A percentile compares a stretch with the other conserved stretches of the same genome.
These are phyloP conservation scores for Fusarium anguioides DNA, from an alignment of 2,329 filamentous ascomycete genomes.

Conservation along the genomic window DNA sequence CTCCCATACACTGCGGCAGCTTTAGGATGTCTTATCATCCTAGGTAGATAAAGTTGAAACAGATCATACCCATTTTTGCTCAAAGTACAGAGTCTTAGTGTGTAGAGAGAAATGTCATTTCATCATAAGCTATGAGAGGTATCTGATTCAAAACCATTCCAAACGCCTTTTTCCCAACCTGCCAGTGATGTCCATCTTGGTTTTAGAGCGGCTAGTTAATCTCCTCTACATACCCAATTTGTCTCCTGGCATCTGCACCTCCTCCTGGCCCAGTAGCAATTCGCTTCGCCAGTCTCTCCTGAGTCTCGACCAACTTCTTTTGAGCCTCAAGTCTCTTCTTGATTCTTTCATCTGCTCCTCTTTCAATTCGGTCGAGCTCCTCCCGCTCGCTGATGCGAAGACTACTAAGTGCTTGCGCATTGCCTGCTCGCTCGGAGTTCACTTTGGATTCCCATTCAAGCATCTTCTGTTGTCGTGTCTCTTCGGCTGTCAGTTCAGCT, in stretches of 20 bases:
- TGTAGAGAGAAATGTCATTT: neutral
- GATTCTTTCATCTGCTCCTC: constrained; percentile 58
- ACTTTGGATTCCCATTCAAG: constrained; percentile 62
- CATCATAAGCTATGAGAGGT: constrained; percentile 3
- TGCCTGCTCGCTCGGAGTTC: constrained; percentile 59
- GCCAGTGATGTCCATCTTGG: constrained; percentile 2
- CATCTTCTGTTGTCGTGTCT: constrained; percentile 55
- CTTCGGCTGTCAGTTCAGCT: constrained; percentile 60
- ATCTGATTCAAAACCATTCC: constrained; percentile 19
- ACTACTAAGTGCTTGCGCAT: constrained; percentile 61
- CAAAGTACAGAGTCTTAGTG: no score
- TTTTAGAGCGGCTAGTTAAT: constrained; percentile 51
- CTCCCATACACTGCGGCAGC: no score
- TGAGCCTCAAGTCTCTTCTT: constrained; percentile 61
- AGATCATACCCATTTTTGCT: no score
- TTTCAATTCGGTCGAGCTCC: constrained; percentile 62
- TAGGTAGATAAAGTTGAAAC: no score
- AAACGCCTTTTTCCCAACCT: constrained; percentile 20
- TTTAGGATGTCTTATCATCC: no score
- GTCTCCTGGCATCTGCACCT: constrained; percentile 53
- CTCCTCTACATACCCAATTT: constrained; percentile 69
- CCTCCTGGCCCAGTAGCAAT: constrained; percentile 55
- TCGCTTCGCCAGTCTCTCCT: constrained; percentile 55
- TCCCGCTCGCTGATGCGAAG: constrained; percentile 63
- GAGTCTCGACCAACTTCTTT: constrained; percentile 62